Conservation (phyloP, 2,329 filamentous ascomycete genomes). For the Akanthomyces muscarius region DNA sequence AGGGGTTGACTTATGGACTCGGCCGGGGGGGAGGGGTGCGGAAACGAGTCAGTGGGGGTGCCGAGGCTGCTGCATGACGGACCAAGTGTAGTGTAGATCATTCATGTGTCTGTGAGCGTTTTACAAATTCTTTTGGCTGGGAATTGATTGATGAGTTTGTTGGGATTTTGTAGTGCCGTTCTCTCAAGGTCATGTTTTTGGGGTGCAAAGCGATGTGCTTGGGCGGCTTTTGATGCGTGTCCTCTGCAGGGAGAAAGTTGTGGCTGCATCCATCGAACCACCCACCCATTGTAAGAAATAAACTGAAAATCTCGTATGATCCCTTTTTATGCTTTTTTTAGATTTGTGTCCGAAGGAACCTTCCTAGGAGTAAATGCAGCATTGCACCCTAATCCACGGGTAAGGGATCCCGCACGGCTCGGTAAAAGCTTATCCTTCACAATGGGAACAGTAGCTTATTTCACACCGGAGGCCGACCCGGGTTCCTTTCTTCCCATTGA, state of each 20-base stretch:
- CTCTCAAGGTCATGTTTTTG: neutral
- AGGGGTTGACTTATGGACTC: neutral
- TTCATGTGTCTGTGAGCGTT: neutral
- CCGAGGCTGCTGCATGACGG: neutral
- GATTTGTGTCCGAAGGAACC: neutral
- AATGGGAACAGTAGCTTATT: neutral
- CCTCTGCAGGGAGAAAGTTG: too few relatives aligned
- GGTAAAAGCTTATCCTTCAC: neutral
- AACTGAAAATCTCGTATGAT: neutral
- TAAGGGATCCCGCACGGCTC: neutral
- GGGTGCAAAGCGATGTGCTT: neutral
- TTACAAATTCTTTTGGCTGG: neutral
- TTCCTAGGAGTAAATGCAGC: neutral
- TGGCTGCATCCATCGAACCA: too few relatives aligned
- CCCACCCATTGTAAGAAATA: too few relatives aligned
- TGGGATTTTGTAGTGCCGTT: neutral
- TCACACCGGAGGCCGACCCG: neutral
- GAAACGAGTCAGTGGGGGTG: constrained; percentile 1
- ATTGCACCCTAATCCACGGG: neutral
- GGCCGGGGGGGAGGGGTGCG: neutral
- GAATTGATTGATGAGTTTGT: neutral
- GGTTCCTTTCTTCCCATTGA: neutral
- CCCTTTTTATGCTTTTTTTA: neutral
- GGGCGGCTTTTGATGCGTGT: neutral
- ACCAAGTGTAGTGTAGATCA: constrained; percentile 2